Percentiles rank a stretch among this genome's conserved stretches.
Evolutionary conservation across 208 protist species (phyloP).

Genomic region (Phytomonas sp.): DNA sequence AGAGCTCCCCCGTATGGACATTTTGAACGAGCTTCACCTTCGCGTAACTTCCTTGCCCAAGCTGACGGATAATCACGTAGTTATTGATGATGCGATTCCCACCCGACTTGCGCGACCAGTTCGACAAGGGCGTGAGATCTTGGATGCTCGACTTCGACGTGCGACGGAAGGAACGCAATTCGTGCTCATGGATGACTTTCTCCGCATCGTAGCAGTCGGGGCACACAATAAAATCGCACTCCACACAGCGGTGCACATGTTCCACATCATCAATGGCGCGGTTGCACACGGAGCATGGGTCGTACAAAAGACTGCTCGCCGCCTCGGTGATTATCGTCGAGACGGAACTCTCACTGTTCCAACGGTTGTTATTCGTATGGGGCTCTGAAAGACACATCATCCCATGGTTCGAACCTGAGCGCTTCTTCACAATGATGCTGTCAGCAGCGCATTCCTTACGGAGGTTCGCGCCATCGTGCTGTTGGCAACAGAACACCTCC

Average conservation of each 20-base stretch:
- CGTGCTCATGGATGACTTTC: conserved; percentile 34
- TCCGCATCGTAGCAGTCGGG: conserved; percentile 22
- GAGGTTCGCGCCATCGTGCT: neutral
- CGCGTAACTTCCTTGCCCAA: conserved; percentile 74
- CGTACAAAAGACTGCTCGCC: conserved; percentile 63
- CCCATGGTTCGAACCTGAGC: neutral
- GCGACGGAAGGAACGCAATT: conserved; percentile 31
- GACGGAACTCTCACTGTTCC: conserved; percentile 28
- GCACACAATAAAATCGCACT: conserved; percentile 66
- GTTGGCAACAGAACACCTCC: neutral
- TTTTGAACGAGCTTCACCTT: conserved; percentile 89
- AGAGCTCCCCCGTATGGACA: conserved; percentile 47
- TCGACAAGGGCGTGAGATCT: conserved; percentile 4
- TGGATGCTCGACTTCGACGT: conserved; percentile 20
- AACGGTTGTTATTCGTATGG: conserved; percentile 25
- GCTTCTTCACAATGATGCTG: neutral
- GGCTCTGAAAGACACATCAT: neutral
- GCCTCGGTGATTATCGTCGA: conserved; percentile 25
- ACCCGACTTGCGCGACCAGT: conserved; percentile 47
- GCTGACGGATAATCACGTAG: conserved; percentile 71
- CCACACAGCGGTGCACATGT: conserved; percentile 55
- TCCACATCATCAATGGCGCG: conserved; percentile 62
- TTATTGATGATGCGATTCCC: conserved; percentile 90
- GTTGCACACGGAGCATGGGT: conserved; percentile 48
- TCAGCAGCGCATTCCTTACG: neutral